Percentiles rank a stretch among this genome's conserved stretches.
phyloP scores from a whole-genome alignment of 1,284 basidiomycete species.

The Rhodotorula sp. region DNA sequence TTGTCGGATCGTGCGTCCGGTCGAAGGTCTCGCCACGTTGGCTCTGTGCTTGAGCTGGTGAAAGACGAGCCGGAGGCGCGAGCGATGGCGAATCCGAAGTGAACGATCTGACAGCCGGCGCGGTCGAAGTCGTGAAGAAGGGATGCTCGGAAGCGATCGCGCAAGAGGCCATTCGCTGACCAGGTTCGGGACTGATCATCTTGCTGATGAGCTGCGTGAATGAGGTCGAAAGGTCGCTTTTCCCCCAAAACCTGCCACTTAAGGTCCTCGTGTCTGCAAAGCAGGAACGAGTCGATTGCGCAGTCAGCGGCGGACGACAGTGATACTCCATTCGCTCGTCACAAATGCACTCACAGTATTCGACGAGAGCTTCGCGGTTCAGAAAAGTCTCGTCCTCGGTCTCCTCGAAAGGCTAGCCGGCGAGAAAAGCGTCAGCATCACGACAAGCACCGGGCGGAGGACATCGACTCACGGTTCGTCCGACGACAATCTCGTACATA shows the following conservation, averaged over 20 bases:
- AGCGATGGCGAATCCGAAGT: no score
- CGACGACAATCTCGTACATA: slow-evolving; percentile 86
- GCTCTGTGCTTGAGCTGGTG: no score
- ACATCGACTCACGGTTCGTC: slow-evolving; percentile 59
- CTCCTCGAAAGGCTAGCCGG: slow-evolving; percentile 70
- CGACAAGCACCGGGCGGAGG: no score
- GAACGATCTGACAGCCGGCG: no score
- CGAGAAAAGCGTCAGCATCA: not conserved
- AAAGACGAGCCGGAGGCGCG: no score
- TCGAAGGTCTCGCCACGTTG: not conserved
- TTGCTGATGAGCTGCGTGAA: slow-evolving; percentile 64
- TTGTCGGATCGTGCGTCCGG: no score
- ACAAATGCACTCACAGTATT: slow-evolving; percentile 64
- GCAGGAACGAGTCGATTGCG: not conserved
- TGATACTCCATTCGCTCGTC: not conserved
- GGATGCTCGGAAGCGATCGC: slow-evolving; percentile 63
- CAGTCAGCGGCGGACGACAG: not conserved
- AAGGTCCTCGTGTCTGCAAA: slow-evolving; percentile 54
- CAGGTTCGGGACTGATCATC: slow-evolving; percentile 75
- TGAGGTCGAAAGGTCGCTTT: slow-evolving; percentile 64
- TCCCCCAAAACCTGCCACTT: slow-evolving; percentile 76
- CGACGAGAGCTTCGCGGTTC: slow-evolving; percentile 74
- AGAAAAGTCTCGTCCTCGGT: slow-evolving; percentile 74
- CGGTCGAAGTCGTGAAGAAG: slow-evolving; percentile 58
- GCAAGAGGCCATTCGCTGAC: slow-evolving; percentile 64